Conservation (phyloP, 2,329 filamentous ascomycete species). For the Thermoascus crustaceus region DNA sequence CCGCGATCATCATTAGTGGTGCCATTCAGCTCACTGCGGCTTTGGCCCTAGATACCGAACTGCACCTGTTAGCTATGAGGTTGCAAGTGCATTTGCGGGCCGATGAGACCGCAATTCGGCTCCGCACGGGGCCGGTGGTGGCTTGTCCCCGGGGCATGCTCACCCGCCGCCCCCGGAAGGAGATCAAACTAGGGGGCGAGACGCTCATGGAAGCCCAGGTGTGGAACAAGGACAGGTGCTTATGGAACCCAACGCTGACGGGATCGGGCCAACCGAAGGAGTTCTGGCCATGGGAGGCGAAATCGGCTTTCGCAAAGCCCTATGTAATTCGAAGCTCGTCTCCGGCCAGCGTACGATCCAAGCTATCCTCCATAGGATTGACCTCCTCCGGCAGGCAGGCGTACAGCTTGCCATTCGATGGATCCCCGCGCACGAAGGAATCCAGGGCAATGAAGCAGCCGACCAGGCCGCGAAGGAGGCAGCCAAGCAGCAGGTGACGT, state of each 20-base stretch:
- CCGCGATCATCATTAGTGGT: not conserved
- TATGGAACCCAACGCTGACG: too few species aligned
- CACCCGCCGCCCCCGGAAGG: too few species aligned
- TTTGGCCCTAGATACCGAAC: not conserved
- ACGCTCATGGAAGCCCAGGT: too few species aligned
- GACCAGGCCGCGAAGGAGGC: conserved; percentile 33
- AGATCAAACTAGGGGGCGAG: too few species aligned
- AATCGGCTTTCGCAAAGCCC: too few species aligned
- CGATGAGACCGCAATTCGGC: not conserved
- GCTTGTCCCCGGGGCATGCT: too few species aligned
- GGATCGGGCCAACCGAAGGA: too few species aligned
- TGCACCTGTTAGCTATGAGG: not conserved
- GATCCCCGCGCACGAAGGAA: conserved; percentile 15
- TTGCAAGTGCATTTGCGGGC: not conserved
- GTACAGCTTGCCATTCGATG: conserved; percentile 3
- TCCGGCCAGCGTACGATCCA: not conserved
- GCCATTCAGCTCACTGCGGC: not conserved
- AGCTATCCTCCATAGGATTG: not conserved
- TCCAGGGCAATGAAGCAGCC: conserved; percentile 14
- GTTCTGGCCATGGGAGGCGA: too few species aligned
- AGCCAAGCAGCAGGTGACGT: conserved; percentile 21
- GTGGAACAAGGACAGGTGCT: too few species aligned
- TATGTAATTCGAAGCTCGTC: too few species aligned
- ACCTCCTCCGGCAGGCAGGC: not conserved
- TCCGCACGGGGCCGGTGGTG: too few species aligned